These are phyloP conservation scores for bread wheat (Triticum aestivum) DNA, from an alignment of 176 grass and related monocot genomes.

Conservation along the genomic window DNA sequence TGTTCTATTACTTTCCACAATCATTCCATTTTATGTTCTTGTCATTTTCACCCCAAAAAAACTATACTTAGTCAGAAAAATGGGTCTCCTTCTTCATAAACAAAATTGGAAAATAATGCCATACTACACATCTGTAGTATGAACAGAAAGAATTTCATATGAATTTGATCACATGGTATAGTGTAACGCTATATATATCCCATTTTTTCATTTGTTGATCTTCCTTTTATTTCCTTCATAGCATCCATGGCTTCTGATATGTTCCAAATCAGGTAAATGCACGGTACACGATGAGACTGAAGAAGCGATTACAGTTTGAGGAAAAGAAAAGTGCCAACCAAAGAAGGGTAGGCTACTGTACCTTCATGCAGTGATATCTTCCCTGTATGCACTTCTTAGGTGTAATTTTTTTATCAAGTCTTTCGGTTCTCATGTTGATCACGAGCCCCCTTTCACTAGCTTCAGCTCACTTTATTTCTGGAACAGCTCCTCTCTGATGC, in stretches of 20 bases:
- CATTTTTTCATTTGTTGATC: neutral
- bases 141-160: neutral
- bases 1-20: neutral
- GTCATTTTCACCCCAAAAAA: neutral
- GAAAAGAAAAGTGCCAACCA: conserved; percentile 82
- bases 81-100: neutral
- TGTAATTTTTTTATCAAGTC: neutral
- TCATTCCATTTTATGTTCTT: neutral
- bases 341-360: conserved; percentile 57
- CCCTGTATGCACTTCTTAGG: neutral
- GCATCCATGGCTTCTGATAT: conserved; percentile 17
- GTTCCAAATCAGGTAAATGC: conserved; percentile 65
- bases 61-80: neutral
- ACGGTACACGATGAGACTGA: conserved; percentile 60
- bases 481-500: conserved; percentile 92
- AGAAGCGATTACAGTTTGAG: conserved; percentile 63
- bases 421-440: neutral
- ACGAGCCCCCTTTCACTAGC: neutral
- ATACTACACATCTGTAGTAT: neutral
- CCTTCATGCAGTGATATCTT: neutral
- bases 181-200: neutral
- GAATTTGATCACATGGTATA: neutral
- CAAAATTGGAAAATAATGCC: neutral
- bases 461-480: conserved; percentile 13
- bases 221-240: neutral